Conservation (phyloP, 2,329 filamentous ascomycete species). For the Amphichorda felina region DNA sequence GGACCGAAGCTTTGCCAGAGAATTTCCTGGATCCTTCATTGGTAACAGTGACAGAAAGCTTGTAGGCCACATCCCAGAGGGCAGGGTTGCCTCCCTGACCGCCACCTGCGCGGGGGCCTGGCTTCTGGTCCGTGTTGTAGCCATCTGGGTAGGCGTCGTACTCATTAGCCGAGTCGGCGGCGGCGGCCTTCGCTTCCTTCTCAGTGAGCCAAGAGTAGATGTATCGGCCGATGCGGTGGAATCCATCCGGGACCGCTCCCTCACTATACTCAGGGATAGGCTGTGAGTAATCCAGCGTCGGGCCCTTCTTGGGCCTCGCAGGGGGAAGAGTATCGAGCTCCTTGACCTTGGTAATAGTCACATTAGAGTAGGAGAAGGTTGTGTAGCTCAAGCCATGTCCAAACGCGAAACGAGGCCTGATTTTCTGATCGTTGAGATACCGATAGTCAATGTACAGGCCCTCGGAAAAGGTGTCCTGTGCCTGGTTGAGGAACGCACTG, state of each 20-base stretch:
- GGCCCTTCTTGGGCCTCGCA: constrained; percentile 17
- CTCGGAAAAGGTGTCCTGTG: constrained; percentile 75
- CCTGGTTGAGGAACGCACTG: constrained; percentile 44
- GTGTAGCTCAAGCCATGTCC: constrained; percentile 81
- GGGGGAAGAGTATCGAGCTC: constrained; percentile 27
- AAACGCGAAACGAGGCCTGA: constrained; percentile 73
- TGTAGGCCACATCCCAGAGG: constrained; percentile 41
- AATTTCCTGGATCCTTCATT: constrained; percentile 33
- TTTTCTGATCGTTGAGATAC: constrained; percentile 66
- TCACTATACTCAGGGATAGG: constrained; percentile 39
- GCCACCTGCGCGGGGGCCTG: constrained; percentile 49
- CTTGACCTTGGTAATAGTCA: constrained; percentile 33
- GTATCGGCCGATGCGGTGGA: constrained; percentile 51
- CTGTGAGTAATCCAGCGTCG: constrained; percentile 34
- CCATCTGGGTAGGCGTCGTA: constrained; percentile 53
- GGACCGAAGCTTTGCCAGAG: constrained; percentile 31
- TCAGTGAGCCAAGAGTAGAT: constrained; percentile 55
- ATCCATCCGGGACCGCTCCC: constrained; percentile 45
- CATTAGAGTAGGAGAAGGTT: constrained; percentile 47
- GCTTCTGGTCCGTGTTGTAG: constrained; percentile 40
- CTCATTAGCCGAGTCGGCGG: constrained; percentile 17
- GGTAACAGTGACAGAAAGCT: constrained; percentile 30
- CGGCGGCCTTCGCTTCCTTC: constrained; percentile 25
- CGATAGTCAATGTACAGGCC: constrained; percentile 85
- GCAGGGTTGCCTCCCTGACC: constrained; percentile 57